phyloP scores from a whole-genome alignment of 2,329 filamentous ascomycete species.

The Aspergillus floridensis region DNA sequence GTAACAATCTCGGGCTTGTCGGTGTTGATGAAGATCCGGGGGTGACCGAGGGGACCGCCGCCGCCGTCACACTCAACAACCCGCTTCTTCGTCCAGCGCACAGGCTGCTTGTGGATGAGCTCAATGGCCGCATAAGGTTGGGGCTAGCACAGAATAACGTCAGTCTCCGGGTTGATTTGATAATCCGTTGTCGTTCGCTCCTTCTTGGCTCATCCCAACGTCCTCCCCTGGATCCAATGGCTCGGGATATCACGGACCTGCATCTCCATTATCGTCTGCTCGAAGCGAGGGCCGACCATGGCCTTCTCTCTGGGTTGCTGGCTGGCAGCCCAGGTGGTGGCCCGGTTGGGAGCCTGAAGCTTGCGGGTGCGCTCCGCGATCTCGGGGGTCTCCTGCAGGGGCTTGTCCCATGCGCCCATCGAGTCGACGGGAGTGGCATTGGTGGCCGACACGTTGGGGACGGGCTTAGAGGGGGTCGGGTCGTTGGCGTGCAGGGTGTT shows the following conservation, averaged over 20 bases:
- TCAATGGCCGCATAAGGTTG: slow-evolving; percentile 87
- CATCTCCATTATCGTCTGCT: slow-evolving; percentile 89
- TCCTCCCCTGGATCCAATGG: neutral
- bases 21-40: slow-evolving; percentile 93
- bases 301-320: slow-evolving; percentile 77
- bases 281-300: slow-evolving; percentile 92
- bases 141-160: slow-evolving; percentile 57
- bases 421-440: slow-evolving; percentile 56
- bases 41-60: slow-evolving; percentile 85
- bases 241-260: slow-evolving; percentile 63
- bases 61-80: slow-evolving; percentile 88
- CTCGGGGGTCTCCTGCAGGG: slow-evolving; percentile 56
- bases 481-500: slow-evolving; percentile 55
- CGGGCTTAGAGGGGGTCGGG: slow-evolving; percentile 49
- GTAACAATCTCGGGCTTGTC: slow-evolving; percentile 91
- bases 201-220: neutral
- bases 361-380: slow-evolving; percentile 57
- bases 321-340: slow-evolving; percentile 76
- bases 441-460: slow-evolving; percentile 59
- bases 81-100: slow-evolving; percentile 81
- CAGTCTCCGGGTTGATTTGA: neutral
- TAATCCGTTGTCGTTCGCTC: neutral
- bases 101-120: slow-evolving; percentile 92
- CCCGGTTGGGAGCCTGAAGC: slow-evolving; percentile 83
- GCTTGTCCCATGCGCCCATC: slow-evolving; percentile 49